A percentile compares a stretch with the other conserved stretches of the same genome.
These are phyloP conservation scores for Lunasporangiospora selenospora DNA, from an alignment of 192 early-diverging fungal genomes.

Conservation along the genomic window DNA sequence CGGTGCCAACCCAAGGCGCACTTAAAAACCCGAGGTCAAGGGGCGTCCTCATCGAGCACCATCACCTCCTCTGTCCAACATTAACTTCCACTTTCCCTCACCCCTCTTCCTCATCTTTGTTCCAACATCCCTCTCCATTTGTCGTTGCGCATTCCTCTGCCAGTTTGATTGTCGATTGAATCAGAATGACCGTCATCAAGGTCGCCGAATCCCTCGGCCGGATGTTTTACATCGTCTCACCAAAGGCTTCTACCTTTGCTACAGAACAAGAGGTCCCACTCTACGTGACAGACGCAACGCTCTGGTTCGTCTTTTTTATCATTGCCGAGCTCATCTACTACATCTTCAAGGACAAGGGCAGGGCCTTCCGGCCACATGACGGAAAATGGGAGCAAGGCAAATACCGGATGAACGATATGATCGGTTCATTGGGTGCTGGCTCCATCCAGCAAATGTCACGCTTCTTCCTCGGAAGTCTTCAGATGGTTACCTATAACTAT, in stretches of 20 bases:
- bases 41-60: neutral
- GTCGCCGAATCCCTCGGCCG: slow-evolving; percentile 52
- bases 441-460: slow-evolving; percentile 59
- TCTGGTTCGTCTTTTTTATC: slow-evolving; percentile 58
- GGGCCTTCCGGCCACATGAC: slow-evolving; percentile 34
- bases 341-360: slow-evolving; percentile 30
- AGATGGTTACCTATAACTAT: slow-evolving; percentile 56
- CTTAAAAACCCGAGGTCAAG: neutral
- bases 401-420: slow-evolving; percentile 60
- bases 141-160: neutral
- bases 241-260: slow-evolving; percentile 47
- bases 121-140: neutral
- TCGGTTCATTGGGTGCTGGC: slow-evolving; percentile 58
- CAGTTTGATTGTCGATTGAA: neutral
- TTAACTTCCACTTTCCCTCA: neutral
- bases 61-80: slow-evolving; percentile 1
- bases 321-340: slow-evolving; percentile 44
- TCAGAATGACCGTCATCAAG: slow-evolving; percentile 33
- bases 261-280: slow-evolving; percentile 53
- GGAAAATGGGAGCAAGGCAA: slow-evolving; percentile 50
- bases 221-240: slow-evolving; percentile 62
- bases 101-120: neutral
- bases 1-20: neutral
- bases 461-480: slow-evolving; percentile 54
- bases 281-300: slow-evolving; percentile 59